Conservation (phyloP, 805 yeast genomes). For the Suhomyces tanzawaensis region DNA sequence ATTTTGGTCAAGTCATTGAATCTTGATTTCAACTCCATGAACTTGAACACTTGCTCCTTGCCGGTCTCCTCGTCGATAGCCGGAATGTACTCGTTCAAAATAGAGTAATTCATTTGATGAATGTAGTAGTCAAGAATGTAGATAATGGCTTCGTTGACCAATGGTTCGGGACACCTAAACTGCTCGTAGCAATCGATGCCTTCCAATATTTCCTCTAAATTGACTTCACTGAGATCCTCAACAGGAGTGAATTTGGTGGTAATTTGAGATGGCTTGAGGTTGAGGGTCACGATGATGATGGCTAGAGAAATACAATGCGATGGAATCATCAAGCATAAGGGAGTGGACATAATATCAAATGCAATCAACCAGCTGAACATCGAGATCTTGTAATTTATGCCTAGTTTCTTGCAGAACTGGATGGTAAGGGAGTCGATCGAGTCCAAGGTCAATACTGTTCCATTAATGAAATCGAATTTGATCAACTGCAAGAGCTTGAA, state of each 20-base stretch:
- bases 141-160: constrained; percentile 51
- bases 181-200: constrained; percentile 32
- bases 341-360: constrained; percentile 72
- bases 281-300: constrained; percentile 57
- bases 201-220: constrained; percentile 27
- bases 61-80: constrained; percentile 32
- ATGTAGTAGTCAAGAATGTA: constrained; percentile 62
- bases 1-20: constrained; percentile 39
- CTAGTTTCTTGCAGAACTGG: constrained; percentile 53
- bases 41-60: constrained; percentile 47
- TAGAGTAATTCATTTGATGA: constrained; percentile 51
- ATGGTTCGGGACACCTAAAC: constrained; percentile 41
- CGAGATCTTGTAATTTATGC: constrained; percentile 46
- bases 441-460: constrained; percentile 35
- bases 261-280: constrained; percentile 38
- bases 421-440: constrained; percentile 63
- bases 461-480: constrained; percentile 75
- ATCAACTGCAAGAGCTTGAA: constrained; percentile 71
- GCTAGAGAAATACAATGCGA: constrained; percentile 76
- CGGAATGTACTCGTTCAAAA: constrained; percentile 45
- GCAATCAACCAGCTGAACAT: constrained; percentile 70
- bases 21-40: constrained; percentile 43
- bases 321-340: constrained; percentile 65
- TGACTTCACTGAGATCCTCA: constrained; percentile 9
- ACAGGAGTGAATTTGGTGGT: constrained; percentile 5